Conservation (phyloP, 225 moss, liverwort and hornwort species). For the Asterella californica region DNA sequence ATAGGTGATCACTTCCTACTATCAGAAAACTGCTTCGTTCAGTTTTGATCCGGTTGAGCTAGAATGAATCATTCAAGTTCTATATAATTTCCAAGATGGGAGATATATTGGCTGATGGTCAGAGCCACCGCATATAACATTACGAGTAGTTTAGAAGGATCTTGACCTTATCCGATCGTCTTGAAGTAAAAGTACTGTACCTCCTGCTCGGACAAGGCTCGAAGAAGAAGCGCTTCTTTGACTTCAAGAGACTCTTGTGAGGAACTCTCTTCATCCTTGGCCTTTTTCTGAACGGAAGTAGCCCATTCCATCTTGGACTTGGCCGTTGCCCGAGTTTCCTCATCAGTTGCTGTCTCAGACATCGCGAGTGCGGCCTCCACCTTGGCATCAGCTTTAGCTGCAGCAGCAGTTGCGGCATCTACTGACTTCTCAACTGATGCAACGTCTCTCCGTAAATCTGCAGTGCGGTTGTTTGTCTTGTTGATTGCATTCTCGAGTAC, state of each 20-base stretch:
- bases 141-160: too few relatives aligned
- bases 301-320: conserved; percentile 93
- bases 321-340: conserved; percentile 49
- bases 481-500: conserved; percentile 86
- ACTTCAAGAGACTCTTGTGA: conserved; percentile 80
- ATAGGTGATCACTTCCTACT: too few relatives aligned
- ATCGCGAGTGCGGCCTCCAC: conserved; percentile 59
- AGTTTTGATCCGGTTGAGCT: too few relatives aligned
- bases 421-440: conserved; percentile 57
- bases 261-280: conserved; percentile 74
- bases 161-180: too few relatives aligned
- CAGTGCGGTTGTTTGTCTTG: conserved; percentile 91
- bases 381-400: conserved; percentile 69
- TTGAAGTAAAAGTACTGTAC: conserved; percentile 14
- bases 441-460: conserved; percentile 74
- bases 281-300: conserved; percentile 67
- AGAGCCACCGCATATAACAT: too few relatives aligned
- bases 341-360: conserved; percentile 46
- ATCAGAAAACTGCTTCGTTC: too few relatives aligned
- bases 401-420: conserved; percentile 54
- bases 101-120: too few relatives aligned
- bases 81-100: too few relatives aligned
- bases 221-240: conserved; percentile 74
- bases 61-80: too few relatives aligned
- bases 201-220: conserved; percentile 87